Base-by-base conservation (phyloP, 495 filamentous ascomycete species). In the Hypoxylon intermedium region DNA sequence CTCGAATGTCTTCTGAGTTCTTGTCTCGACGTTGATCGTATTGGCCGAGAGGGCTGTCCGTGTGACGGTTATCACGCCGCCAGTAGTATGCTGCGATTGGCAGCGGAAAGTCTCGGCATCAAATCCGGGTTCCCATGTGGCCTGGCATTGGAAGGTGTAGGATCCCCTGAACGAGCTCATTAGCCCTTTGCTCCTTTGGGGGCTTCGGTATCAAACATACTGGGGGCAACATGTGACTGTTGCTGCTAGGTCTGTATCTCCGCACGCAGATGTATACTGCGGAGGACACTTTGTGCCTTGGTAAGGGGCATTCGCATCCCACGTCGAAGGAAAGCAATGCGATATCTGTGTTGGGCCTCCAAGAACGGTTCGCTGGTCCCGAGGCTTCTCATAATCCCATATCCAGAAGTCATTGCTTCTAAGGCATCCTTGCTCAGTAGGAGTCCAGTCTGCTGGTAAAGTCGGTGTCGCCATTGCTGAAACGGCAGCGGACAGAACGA, bases 291-390 rank as follows among this genome's bases (percentile, higher is more conserved):
- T 55, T 1, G 60, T 36, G 5, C 58, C 69, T 5, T 12, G 64
- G 30, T 70, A 72, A 15, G 58, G 59, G 26, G 40, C 9, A 5
- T 51, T 56, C 0, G 60, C 30, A 30, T 24, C 26, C 69, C 69
- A 72, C 12, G 57, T 40, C 5, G 69, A 55, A 2, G 69, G 53
- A 24, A 72, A 52, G 51, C 69, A 72, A 12, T 64, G 43, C 1
- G 61, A 51, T 12, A 53, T 66, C 40, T 72, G 67, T 24, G 67
- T 65, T 18, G 69, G 67, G 0, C 69, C 69, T n/a, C 69, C 69
- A 1, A 72, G 48, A 6, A 70, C 69, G 0, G 69, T 72, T 15
- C 64, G 54, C 2, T 49, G 44, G 20, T 72, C 65, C 0, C 5
- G 3, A 0, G 6, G 5, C 12, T 5, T 9, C 13, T 46, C 23